Evolutionary conservation across 2,329 filamentous ascomycete species (phyloP).

Genomic region (Pseudogymnoascus pannorum): DNA sequence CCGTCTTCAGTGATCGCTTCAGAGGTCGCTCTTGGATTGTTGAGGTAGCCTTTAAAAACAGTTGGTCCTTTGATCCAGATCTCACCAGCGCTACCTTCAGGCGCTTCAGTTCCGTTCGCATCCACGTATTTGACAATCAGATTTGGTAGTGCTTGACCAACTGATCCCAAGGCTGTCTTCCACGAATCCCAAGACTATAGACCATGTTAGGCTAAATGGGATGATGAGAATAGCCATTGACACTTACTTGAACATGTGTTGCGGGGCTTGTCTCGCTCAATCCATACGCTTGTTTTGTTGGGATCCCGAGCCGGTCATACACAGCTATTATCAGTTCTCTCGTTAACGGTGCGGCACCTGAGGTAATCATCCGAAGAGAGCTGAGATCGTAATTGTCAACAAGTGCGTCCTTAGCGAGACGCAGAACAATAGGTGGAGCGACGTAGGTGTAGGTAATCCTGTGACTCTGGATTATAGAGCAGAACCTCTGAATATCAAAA

Average conservation of each 20-base stretch:
- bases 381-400: conserved; percentile 73
- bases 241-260: conserved; percentile 61
- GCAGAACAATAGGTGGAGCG: conserved; percentile 71
- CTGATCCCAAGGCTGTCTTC: not conserved
- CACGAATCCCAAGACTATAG: too few species aligned
- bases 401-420: conserved; percentile 66
- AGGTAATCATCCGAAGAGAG: conserved; percentile 73
- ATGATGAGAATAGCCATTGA: too few species aligned
- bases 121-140: not conserved
- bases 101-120: not conserved
- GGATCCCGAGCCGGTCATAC: conserved; percentile 62
- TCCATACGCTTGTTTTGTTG: conserved; percentile 83
- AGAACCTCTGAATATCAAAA: conserved; percentile 73
- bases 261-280: conserved; percentile 78
- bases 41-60: conserved; percentile 32
- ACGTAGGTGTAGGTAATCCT: conserved; percentile 69
- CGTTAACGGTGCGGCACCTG: conserved; percentile 73
- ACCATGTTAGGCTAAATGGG: too few species aligned
- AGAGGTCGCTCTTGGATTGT: conserved; percentile 25
- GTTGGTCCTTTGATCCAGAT: conserved; percentile 20
- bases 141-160: not conserved
- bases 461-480: conserved; percentile 65
- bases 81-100: conserved; percentile 10
- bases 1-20: conserved; percentile 24
- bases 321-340: conserved; percentile 67